Evolutionary conservation across 2,329 filamentous ascomycete genomes (phyloP).

Genomic region (Pseudocercospora cruenta): DNA sequence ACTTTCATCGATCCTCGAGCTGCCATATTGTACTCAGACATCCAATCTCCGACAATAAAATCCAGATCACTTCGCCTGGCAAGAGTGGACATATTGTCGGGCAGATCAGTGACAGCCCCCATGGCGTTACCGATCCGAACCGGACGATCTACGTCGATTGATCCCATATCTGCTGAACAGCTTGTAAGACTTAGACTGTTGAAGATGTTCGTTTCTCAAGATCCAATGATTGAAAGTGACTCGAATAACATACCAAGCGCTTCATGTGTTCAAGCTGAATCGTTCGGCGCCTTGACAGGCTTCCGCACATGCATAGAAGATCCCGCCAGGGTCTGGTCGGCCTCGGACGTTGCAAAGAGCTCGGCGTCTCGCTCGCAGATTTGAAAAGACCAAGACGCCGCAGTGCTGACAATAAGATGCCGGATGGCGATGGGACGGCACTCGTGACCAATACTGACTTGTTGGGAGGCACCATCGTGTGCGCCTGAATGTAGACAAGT

Average conservation of each 20-base stretch:
- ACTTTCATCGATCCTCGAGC: conserved; percentile 47
- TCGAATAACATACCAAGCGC: neutral
- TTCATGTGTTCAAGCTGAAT: neutral
- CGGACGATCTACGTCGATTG: neutral
- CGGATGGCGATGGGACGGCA: neutral
- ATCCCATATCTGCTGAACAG: neutral
- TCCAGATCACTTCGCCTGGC: conserved; percentile 46
- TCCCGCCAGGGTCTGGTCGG: neutral
- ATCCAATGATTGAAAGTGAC: neutral
- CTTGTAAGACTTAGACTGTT: neutral
- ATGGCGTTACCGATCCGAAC: neutral
- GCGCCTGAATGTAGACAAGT: neutral
- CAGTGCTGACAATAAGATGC: neutral
- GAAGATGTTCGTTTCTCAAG: neutral
- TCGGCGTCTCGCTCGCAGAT: neutral
- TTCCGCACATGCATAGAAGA: neutral
- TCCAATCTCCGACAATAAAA: conserved; percentile 59
- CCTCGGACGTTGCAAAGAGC: neutral
- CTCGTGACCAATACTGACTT: neutral
- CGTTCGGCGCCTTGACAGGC: neutral
- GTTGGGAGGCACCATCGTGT: neutral
- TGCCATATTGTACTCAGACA: conserved; percentile 42
- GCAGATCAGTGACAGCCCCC: neutral
- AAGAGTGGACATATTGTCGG: neutral
- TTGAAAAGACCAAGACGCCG: neutral